phyloP scores from a whole-genome alignment of 2,329 filamentous ascomycete species.

The Bipolaris sorokiniana region DNA sequence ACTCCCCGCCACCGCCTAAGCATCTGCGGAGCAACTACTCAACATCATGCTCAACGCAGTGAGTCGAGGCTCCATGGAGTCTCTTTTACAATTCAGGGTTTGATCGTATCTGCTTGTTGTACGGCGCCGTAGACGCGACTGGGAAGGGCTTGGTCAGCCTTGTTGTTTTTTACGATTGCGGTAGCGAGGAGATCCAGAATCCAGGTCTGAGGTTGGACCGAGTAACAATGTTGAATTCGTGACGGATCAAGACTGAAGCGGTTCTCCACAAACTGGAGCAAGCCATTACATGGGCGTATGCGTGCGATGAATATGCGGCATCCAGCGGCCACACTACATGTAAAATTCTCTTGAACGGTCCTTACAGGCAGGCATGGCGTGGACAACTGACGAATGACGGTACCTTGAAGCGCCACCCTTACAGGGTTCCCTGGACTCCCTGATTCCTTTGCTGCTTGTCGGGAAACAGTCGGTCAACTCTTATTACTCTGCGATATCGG shows the following conservation, averaged over 20 bases:
- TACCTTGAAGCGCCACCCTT: slow-evolving; percentile 20
- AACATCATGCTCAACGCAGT: slow-evolving; percentile 4
- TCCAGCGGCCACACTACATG: slow-evolving; percentile 33
- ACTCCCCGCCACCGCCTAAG: slow-evolving; percentile 9
- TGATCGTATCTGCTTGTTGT: slow-evolving; percentile 17
- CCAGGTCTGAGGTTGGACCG: slow-evolving; percentile 42
- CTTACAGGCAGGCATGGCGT: slow-evolving; percentile 21
- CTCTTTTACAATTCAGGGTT: slow-evolving; percentile 18
- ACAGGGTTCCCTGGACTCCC: slow-evolving; percentile 12
- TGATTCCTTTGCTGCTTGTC: slow-evolving; percentile 5
- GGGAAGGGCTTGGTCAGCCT: slow-evolving; percentile 13
- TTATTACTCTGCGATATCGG: slow-evolving; percentile 13
- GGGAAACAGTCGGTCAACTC: slow-evolving; percentile 4
- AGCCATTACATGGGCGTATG: slow-evolving; percentile 17
- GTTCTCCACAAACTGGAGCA: slow-evolving; percentile 16
- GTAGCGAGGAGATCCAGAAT: slow-evolving; percentile 33
- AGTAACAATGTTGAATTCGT: slow-evolving; percentile 34
- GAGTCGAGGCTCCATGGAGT: slow-evolving; percentile 6
- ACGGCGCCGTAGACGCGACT: slow-evolving; percentile 22
- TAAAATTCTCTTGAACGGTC: slow-evolving; percentile 29
- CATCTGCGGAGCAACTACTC: slow-evolving; percentile 5
- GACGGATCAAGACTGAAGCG: slow-evolving; percentile 21
- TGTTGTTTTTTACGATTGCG: slow-evolving; percentile 19
- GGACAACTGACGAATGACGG: neutral
- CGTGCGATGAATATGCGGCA: slow-evolving; percentile 21